Percentiles rank a stretch among this genome's conserved stretches.
Conservation (phyloP, 305 asterid genomes). For the Galium porrigens region DNA sequence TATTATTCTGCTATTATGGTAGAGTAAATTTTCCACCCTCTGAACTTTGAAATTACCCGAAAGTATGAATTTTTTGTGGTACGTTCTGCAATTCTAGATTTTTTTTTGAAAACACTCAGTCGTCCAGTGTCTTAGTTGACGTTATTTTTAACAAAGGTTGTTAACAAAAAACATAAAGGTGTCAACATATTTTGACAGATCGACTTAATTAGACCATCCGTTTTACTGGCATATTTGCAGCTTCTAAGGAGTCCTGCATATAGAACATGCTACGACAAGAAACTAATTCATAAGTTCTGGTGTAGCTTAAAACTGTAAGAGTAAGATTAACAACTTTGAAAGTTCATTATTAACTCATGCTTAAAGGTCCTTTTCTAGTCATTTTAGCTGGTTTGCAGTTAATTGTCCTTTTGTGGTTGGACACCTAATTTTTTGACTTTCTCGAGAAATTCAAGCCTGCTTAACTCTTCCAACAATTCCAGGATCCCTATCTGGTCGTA, state of each 20-base stretch:
- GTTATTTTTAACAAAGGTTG: too few species aligned
- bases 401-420: not conserved
- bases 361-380: not conserved
- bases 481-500: conserved; percentile 95
- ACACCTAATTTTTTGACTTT: not conserved
- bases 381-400: not conserved
- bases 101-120: too few species aligned
- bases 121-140: too few species aligned
- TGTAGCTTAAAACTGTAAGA: not conserved
- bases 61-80: not conserved
- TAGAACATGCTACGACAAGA: not conserved
- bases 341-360: not conserved
- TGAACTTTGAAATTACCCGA: not conserved
- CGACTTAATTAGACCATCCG: not conserved
- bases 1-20: not conserved
- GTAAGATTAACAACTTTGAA: not conserved
- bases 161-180: too few species aligned
- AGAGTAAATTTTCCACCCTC: not conserved
- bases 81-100: not conserved
- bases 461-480: conserved; percentile 10
- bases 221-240: not conserved
- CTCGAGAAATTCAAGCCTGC: not conserved
- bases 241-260: not conserved
- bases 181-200: not conserved
- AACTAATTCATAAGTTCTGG: not conserved